Evolutionary conservation across 345 rosid genomes (phyloP), one percentile per base, ranked within the genome.

Genomic region (Populus alba): DNA sequence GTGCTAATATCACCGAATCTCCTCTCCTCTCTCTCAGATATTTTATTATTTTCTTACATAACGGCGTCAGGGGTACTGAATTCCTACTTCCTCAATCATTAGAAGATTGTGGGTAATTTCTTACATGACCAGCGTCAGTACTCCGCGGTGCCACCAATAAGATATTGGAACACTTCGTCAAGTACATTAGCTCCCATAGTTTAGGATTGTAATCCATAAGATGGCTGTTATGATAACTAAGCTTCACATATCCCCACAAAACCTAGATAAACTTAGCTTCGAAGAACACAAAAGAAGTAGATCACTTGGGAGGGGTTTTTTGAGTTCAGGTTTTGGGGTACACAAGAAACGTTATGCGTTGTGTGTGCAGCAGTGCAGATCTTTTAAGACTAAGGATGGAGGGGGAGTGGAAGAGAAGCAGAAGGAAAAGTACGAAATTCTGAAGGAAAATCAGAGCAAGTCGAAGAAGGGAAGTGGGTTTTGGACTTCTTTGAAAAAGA

Each of bases 161-260:
- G 18, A 47, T 47, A 73, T 68, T 43, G 53, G 63, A 63, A 49
- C 41, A 1, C 12, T 29, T 47, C 13, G 12, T 35, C 17, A 2
- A 67, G 23, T 82, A 71, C 85, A 81, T 87, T 87, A 81, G 61
- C 66, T n/a, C 37, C 62, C 8, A 31, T 15, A n/a, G 66, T 53
- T 79, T 47, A 47, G 61, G 33, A 62, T 17, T 55, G 63, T 12
- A 22, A 15, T 41, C 38, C 65, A 10, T 7, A 33, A 66, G 27
- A 95, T 95, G 98, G 81, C 88, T 75, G 68, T 71, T 38, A 77
- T 88, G 61, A 74, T 91, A 25, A 83, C 91, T 12, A 87, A 87
- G 81, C 80, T 90, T 79, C 89, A 91, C 80, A 55, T 89, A 9
- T 84, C 77, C 83, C 90, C 90, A 39, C 89, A 80, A 79, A 80